Base-by-base conservation (phyloP, 2,329 filamentous ascomycete species). In the Colletotrichum lupini region DNA sequence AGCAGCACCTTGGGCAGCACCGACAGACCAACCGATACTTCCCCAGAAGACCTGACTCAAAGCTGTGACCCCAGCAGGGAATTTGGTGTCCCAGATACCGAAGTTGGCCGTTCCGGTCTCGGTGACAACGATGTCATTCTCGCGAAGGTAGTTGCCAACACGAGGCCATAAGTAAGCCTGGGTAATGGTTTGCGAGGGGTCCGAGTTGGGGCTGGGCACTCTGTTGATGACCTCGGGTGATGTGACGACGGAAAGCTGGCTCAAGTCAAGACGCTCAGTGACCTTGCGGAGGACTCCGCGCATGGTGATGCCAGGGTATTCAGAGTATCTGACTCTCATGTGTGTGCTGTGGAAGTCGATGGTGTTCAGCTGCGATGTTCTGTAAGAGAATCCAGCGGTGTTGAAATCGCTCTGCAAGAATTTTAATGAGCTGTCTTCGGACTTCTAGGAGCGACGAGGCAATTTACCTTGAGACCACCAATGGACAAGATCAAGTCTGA, bases 81-180 rank as follows among this genome's bases (percentile, higher is more conserved):
- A 97, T 55, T 90, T 89, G 5, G 94, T 95, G 71, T 95, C 94
- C 90, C 93, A 95, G 78, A 97, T 94, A 68, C 95, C 95, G 81
- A 97, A 96, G 83, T 95, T 96, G 71, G 94, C 87, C 0, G 95
- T 98, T 52, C 95, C 95, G 2, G 95, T 97, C 81, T 97, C 95
- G 0, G 95, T 96, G 63, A 97, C 89, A 67, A 98, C 86, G 69
- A 97, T 90, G 78, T 98, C 95, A 58, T 91, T 87, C 67, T 91
- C 86, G 67, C 88, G 87, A 11, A 97, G 84, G 86, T 93, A 97
- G 74, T 92, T 87, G 49, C 93, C 92, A 19, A 97, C 85, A 52
- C 89, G 89, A 0, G 93, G 93, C 94, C 94, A 97, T 81, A 97
- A 88, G 87, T 89, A 94, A 19, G 88, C 88, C 80, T 95, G 93